A percentile compares a stretch with the other conserved stretches of the same genome.
phyloP scores from a whole-genome alignment of 371 early-diverging fungal species.

The Mortierella polycephala region DNA sequence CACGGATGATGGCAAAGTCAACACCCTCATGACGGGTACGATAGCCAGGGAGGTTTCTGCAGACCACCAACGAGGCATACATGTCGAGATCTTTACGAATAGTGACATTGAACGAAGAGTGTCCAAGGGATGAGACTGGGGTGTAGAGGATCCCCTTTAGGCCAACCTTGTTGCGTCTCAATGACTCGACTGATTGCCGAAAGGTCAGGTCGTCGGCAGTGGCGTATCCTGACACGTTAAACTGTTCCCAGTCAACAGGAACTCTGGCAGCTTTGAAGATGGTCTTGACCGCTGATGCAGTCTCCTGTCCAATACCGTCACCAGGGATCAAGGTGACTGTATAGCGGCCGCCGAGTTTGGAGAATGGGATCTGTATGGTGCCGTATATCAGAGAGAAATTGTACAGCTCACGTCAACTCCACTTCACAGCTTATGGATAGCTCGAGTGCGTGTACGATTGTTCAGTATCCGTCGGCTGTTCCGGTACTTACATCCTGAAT shows the following conservation, averaged over 20 bases:
- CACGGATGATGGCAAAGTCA: slow-evolving; percentile 95
- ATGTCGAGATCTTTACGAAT: slow-evolving; percentile 96
- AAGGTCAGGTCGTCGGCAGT: slow-evolving; percentile 72
- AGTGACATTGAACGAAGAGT: slow-evolving; percentile 90
- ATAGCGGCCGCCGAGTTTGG: slow-evolving; percentile 84
- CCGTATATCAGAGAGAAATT: neutral
- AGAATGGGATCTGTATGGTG: slow-evolving; percentile 17
- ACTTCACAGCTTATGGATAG: no score
- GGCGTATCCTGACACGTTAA: slow-evolving; percentile 87
- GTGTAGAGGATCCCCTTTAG: slow-evolving; percentile 95
- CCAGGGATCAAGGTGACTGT: slow-evolving; percentile 96
- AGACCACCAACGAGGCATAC: slow-evolving; percentile 88
- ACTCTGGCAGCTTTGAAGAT: slow-evolving; percentile 90
- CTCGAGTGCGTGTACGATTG: neutral
- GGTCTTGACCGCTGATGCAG: slow-evolving; percentile 85
- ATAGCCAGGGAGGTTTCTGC: slow-evolving; percentile 82
- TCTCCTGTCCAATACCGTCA: slow-evolving; percentile 95
- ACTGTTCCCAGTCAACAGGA: slow-evolving; percentile 93
- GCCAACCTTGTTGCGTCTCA: slow-evolving; percentile 92
- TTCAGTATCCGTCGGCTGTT: neutral
- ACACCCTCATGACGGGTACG: slow-evolving; percentile 85
- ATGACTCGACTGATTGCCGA: slow-evolving; percentile 85
- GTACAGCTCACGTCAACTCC: no score
- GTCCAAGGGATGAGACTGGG: slow-evolving; percentile 82
- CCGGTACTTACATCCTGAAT: slow-evolving; percentile 12